phyloP scores from a whole-genome alignment of 192 early-diverging fungal species.

The Geranomyces variabilis region DNA sequence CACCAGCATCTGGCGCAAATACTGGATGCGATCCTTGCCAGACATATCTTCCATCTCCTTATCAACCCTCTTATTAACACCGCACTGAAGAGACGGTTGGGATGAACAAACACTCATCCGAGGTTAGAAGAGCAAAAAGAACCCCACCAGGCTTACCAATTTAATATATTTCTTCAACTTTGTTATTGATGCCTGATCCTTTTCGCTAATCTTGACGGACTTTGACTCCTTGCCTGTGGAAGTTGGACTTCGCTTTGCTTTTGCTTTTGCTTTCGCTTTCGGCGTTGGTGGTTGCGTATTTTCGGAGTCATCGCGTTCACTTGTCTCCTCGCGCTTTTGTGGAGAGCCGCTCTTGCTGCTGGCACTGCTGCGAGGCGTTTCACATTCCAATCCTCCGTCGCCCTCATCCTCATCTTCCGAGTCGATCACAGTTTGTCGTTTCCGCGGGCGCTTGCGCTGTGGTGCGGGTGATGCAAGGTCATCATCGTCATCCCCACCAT shows the following conservation, averaged over 20 bases:
- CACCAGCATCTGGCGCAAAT: background rate
- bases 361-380: no score
- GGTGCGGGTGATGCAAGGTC: background rate
- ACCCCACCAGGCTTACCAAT: background rate
- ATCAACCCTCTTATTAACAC: background rate
- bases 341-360: background rate
- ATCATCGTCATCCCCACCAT: background rate
- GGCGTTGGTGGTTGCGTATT: background rate
- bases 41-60: slow-evolving; percentile 8
- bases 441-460: background rate
- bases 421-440: background rate
- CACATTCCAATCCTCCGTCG: background rate
- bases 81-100: slow-evolving; percentile 15
- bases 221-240: background rate
- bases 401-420: background rate
- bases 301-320: background rate
- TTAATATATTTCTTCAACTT: slow-evolving; percentile 9
- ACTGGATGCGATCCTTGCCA: background rate
- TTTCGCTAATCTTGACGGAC: background rate
- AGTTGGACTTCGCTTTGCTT: background rate
- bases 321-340: background rate
- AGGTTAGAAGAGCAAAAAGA: no score
- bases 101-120: no score
- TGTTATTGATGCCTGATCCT: slow-evolving; percentile 1
- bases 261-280: background rate